Base-by-base conservation (phyloP, 139 green algal genomes). In the Chlorella sp. region DNA sequence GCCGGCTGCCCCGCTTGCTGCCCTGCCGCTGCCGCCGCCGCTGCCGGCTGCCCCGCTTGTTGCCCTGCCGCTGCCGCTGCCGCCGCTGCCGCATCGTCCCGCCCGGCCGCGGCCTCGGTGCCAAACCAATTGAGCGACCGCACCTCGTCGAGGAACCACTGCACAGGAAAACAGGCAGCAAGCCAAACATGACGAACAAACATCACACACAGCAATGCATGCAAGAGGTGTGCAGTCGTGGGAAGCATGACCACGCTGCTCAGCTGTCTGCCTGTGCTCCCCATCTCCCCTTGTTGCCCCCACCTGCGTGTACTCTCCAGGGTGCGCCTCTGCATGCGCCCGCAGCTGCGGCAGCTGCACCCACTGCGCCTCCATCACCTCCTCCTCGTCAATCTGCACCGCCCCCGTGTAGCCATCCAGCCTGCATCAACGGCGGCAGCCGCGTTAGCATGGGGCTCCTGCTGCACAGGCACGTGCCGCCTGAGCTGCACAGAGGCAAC, bases 61-160 rank as follows among this genome's bases (percentile, higher is more conserved):
- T 30, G 68, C 13, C 32, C 68, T 32, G 69, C 47, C 4, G 47
- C 30, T 57, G 20, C 17, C 16, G 3, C 41, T 55, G 71, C 47
- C 20, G 21, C 25, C 11, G 74, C 20, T 55, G 62, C 28, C 34
- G 15, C 51, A 60, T 60, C 15, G 51, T 60, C 51, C 15, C 51
- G 51, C 51, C 9, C 51, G 21, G 51, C 15, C 15, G 51, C 51
- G 20, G 28, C 18, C 16, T 81, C n/a, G n/a, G 30, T 30, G 18
- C 39, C 76, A 63, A 85, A 85, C 80, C 80, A 85, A 51, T 11
- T 12, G 30, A 85, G 80, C 18, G 68, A 78, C 23, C 25, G 36
- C 32, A 69, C 80, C 51, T 85, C 80, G 3, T 78, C 80, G 32
- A 69, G 55, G 17, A 85, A 70, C 80, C 80, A 85, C 67, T 70